phyloP scores from a whole-genome alignment of 352 stramenopile genomes.

The Poterioochromonas sp. region DNA sequence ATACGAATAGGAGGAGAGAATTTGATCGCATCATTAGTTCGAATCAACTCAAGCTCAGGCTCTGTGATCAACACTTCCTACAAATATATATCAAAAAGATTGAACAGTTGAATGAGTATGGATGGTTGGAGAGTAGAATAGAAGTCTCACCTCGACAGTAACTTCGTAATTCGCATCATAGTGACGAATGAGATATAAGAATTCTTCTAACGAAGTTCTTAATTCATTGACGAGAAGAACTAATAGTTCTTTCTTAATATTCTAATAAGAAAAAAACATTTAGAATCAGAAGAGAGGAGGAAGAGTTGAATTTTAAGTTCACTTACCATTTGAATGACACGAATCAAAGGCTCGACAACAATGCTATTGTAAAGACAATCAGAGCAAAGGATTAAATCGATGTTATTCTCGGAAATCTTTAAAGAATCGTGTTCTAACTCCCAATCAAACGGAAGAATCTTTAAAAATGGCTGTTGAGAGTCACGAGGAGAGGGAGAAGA shows the following conservation, averaged over 20 bases:
- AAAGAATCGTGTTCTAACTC: too few species aligned
- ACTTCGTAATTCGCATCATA: neutral
- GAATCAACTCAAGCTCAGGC: constrained; percentile 2
- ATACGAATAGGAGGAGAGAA: neutral
- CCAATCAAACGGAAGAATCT: too few species aligned
- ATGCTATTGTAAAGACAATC: constrained; percentile 8
- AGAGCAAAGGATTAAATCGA: neutral
- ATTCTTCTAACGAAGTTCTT: constrained; percentile 12
- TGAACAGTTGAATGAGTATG: neutral
- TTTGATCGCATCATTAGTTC: neutral
- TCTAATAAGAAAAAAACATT: neutral
- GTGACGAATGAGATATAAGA: neutral
- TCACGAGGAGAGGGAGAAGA: neutral
- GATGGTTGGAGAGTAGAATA: neutral
- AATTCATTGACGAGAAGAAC: constrained; percentile 5
- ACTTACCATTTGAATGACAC: neutral
- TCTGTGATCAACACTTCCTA: neutral
- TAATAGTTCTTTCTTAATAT: neutral
- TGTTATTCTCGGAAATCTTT: too few species aligned
- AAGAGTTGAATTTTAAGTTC: neutral
- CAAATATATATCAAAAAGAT: neutral
- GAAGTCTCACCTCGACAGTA: neutral
- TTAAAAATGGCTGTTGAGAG: too few species aligned
- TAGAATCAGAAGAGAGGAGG: neutral
- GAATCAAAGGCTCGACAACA: neutral